Percentiles rank a stretch among this genome's conserved stretches.
phyloP scores from a whole-genome alignment of 2,329 filamentous ascomycete species.

The Hymenoscyphus infarciens region DNA sequence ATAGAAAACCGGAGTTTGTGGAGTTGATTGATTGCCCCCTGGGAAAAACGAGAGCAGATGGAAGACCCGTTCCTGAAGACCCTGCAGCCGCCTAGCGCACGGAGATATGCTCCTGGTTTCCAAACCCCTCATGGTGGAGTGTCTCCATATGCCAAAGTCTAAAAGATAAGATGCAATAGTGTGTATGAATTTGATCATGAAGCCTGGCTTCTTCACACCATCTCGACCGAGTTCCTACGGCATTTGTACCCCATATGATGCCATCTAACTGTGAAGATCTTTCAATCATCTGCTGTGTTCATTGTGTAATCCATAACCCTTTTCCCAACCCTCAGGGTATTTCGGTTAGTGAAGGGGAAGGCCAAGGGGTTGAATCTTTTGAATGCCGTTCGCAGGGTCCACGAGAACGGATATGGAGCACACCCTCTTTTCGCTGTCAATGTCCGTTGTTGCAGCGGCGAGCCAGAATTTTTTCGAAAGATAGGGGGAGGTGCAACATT shows the following conservation, averaged over 20 bases:
- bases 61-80: conserved; percentile 8
- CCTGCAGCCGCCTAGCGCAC: conserved; percentile 7
- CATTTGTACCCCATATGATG: background rate
- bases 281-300: background rate
- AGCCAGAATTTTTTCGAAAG: background rate
- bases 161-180: background rate
- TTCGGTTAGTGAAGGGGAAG: background rate
- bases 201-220: too few species aligned
- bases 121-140: too few species aligned
- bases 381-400: conserved; percentile 2
- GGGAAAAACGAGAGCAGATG: background rate
- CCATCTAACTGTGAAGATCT: background rate
- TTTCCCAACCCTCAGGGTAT: background rate
- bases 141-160: too few species aligned
- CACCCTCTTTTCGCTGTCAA: background rate
- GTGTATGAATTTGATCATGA: background rate
- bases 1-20: too few species aligned
- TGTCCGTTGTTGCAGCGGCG: conserved; percentile 3
- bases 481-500: background rate
- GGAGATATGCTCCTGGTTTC: background rate
- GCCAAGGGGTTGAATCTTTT: background rate
- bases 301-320: background rate
- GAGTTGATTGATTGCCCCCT: background rate
- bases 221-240: background rate
- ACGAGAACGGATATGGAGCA: conserved; percentile 4